Percentiles rank a stretch among this genome's conserved stretches.
Conservation (phyloP, 352 stramenopile species). For the Pythium plurisporium region DNA sequence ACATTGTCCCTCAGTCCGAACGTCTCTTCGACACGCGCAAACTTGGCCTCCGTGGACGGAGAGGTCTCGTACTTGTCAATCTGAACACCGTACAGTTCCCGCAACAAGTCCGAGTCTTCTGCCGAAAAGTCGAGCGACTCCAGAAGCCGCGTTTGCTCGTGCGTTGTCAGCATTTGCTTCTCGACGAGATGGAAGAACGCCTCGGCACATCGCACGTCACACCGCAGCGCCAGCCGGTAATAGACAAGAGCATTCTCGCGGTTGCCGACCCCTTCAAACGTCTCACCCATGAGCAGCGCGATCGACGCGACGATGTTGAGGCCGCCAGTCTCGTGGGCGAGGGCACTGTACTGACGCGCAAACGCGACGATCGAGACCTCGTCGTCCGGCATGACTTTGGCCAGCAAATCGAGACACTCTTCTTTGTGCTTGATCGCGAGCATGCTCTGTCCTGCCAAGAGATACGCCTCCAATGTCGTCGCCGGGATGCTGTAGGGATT, state of each 20-base stretch:
- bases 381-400: conserved; percentile 50
- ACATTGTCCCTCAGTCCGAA: conserved; percentile 56
- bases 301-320: conserved; percentile 81
- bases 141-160: conserved; percentile 67
- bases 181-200: conserved; percentile 84
- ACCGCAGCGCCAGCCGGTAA: conserved; percentile 69
- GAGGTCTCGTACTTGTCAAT: conserved; percentile 72
- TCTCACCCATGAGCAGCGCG: conserved; percentile 77
- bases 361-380: conserved; percentile 56
- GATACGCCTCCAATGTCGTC: conserved; percentile 40
- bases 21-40: conserved; percentile 48
- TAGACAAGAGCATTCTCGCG: conserved; percentile 74
- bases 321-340: conserved; percentile 10
- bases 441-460: conserved; percentile 73
- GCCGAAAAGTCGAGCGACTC: conserved; percentile 60
- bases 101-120: conserved; percentile 57
- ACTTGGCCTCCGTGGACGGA: conserved; percentile 53
- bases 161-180: conserved; percentile 76
- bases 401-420: conserved; percentile 70
- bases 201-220: conserved; percentile 71
- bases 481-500: conserved; percentile 13
- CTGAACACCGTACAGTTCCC: conserved; percentile 60
- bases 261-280: conserved; percentile 80
- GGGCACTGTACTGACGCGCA: conserved; percentile 28
- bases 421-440: conserved; percentile 81